These are phyloP conservation scores for Leccinum uliginosum DNA, from an alignment of 768 basidiomycete genomes.

Conservation along the genomic window DNA sequence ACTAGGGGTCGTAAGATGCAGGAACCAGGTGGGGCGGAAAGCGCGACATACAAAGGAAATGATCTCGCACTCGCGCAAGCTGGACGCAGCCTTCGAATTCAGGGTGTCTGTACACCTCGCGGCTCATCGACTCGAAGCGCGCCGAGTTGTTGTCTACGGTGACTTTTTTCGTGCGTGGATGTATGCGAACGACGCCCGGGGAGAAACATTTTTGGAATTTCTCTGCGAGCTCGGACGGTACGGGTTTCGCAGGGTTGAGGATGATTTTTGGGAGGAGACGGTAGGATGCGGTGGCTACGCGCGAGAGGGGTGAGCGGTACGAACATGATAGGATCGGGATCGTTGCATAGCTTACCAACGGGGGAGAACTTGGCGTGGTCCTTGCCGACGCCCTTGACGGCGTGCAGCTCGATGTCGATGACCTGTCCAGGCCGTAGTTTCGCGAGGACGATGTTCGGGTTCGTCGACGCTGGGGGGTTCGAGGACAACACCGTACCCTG, in stretches of 20 bases:
- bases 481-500: conserved; percentile 59
- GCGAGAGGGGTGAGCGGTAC: background rate
- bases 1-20: conserved; percentile 42
- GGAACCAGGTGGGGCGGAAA: background rate
- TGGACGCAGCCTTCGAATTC: conserved; percentile 85
- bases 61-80: conserved; percentile 82
- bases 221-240: conserved; percentile 69
- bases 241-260: conserved; percentile 63
- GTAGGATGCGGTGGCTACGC: conserved; percentile 93
- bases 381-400: conserved; percentile 87
- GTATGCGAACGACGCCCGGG: conserved; percentile 68
- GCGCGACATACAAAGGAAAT: conserved; percentile 77
- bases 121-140: conserved; percentile 82
- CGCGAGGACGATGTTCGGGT: conserved; percentile 80
- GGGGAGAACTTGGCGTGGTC: conserved; percentile 97
- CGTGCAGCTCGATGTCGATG: conserved; percentile 82
- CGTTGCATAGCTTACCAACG: conserved; percentile 57
- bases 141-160: conserved; percentile 61
- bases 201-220: conserved; percentile 90
- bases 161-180: conserved; percentile 53
- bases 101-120: conserved; percentile 88
- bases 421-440: conserved; percentile 91
- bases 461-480: conserved; percentile 58
- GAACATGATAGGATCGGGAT: background rate
- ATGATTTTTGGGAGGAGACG: conserved; percentile 83